Percentiles rank a stretch among this genome's conserved stretches.
Conservation (phyloP, 257 asterid species). For the Solanum habrochaites region DNA sequence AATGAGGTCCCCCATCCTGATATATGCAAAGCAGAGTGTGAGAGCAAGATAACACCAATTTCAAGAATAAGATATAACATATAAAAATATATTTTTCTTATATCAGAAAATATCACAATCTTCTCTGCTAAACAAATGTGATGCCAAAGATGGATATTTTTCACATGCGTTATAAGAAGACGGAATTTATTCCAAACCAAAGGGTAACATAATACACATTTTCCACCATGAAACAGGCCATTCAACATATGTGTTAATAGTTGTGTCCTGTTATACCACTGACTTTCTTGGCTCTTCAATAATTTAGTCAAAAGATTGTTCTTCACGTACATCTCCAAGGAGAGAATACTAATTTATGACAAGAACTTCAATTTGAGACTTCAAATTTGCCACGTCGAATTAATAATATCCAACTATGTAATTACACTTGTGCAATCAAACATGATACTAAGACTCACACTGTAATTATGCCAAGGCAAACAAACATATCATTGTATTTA, state of each 20-base stretch:
- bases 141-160: neutral
- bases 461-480: neutral
- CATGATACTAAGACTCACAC: neutral
- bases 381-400: neutral
- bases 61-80: neutral
- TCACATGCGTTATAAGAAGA: neutral
- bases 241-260: neutral
- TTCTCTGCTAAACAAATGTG: neutral
- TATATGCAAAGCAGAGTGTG: conserved; percentile 10
- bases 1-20: conserved; percentile 91
- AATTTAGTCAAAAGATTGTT: neutral
- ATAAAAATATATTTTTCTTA: neutral
- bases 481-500: neutral
- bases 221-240: neutral
- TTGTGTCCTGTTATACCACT: neutral
- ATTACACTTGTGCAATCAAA: neutral
- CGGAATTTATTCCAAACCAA: neutral
- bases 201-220: neutral
- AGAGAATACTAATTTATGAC: neutral
- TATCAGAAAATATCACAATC: neutral
- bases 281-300: neutral
- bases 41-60: neutral
- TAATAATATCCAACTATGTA: neutral
- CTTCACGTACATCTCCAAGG: neutral
- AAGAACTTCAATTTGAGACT: neutral